Conservation (phyloP, 768 basidiomycete genomes). For the Phlegmacium glaucopus region DNA sequence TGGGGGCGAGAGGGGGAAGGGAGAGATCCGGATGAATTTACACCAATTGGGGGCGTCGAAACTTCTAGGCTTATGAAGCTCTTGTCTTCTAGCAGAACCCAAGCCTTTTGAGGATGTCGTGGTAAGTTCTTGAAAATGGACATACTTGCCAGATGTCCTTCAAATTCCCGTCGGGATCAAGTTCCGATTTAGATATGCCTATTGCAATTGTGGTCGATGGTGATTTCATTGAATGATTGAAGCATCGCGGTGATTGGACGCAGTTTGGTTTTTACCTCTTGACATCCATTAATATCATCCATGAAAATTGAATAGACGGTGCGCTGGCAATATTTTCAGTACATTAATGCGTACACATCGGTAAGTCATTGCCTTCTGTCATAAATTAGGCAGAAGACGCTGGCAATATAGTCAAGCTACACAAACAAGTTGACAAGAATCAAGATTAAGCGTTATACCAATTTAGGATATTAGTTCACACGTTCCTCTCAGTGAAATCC, state of each 20-base stretch:
- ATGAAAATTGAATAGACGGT: too few relatives aligned
- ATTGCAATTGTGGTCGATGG: slow-evolving; percentile 7
- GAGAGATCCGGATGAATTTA: too few relatives aligned
- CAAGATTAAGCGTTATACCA: too few relatives aligned
- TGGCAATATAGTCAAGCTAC: too few relatives aligned
- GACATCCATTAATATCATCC: background rate
- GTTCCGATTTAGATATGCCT: slow-evolving; percentile 11
- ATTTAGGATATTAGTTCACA: too few relatives aligned
- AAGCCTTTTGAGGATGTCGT: slow-evolving; percentile 1
- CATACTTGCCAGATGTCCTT: slow-evolving; percentile 10
- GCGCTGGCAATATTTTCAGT: too few relatives aligned
- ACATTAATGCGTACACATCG: too few relatives aligned
- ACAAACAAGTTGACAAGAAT: too few relatives aligned
- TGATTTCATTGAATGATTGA: slow-evolving; percentile 11
- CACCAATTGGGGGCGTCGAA: too few relatives aligned
- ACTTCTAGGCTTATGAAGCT: slow-evolving; percentile 1
- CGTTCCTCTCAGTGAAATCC: too few relatives aligned
- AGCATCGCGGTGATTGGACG: slow-evolving; percentile 12
- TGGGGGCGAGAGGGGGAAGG: background rate
- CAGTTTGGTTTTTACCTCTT: slow-evolving; percentile 1
- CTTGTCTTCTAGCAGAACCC: slow-evolving; percentile 11
- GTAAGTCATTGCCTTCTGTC: too few relatives aligned
- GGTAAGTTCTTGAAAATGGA: slow-evolving; percentile 4
- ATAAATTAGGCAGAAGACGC: too few relatives aligned
- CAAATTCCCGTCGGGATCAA: slow-evolving; percentile 16